Evolutionary conservation across 495 filamentous ascomycete genomes (phyloP), one percentile per base, ranked within the genome.

Genomic region (Jackrogersella minutella): DNA sequence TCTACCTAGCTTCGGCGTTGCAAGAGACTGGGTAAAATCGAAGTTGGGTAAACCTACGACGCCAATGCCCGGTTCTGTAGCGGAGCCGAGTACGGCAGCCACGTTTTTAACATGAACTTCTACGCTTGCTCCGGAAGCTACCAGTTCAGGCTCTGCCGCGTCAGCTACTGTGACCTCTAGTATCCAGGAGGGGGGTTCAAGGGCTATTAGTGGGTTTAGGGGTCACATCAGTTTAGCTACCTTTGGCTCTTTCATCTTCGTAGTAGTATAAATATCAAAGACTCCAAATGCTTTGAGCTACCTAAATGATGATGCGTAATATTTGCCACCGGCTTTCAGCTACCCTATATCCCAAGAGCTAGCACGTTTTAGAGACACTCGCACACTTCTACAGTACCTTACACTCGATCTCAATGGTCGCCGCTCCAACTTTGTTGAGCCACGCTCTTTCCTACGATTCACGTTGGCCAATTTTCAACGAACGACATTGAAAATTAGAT

Each of bases 401-500:
- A 33, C 62, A 70, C 13, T 58, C 41, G 30, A 69, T 64, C 26
- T 69, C 66, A 22, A 68, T 64, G 41, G 59, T 68, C 22, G 66
- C 66, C 14, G 43, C 60, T n/a, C 7, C 9, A 16, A 64, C 43
- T 17, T 47, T 59, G 36, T 64, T 63, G 17, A 40, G 8, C 52
- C 58, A 62, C 11, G 10, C 10, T 16, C 28, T 22, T 43, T 54
- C 0, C 53, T 63, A 36, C 7, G 31, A 58, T 14, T 40, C 21
- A 56, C 11, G 3, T 64, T 7, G 57, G 52, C 33, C 9, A 40
- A 0, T 31, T n/a, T n/a, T n/a, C n/a, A n/a, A n/a, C n/a, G n/a
- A n/a, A n/a, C n/a, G n/a, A 21, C 4, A 10, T 21, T 10, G 10
- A 21, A 8, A 4, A 33, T 21, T 1, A 19, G 21, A 50, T 10